Percentiles rank a stretch among this genome's conserved stretches.
These are phyloP conservation scores for Oropetium thomaeum DNA, from an alignment of 176 grass and related monocot species.

Conservation along the genomic window DNA sequence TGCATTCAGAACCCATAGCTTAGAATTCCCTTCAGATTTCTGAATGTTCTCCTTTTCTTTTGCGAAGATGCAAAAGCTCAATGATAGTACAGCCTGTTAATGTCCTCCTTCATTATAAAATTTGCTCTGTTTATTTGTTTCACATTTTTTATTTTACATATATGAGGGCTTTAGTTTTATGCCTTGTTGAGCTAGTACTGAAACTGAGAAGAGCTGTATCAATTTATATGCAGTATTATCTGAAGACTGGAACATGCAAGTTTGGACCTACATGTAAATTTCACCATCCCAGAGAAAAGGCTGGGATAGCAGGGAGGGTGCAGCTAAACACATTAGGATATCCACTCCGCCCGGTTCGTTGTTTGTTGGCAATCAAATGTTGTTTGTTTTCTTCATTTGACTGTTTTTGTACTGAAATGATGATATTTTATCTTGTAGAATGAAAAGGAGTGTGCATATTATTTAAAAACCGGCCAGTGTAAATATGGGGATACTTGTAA, in stretches of 20 bases:
- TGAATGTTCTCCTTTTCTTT: background rate
- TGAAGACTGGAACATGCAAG: slow-evolving; percentile 98
- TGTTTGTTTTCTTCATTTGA: slow-evolving; percentile 1
- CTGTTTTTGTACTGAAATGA: slow-evolving; percentile 26
- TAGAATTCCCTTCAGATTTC: slow-evolving; percentile 12
- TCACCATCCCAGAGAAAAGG: slow-evolving; percentile 96
- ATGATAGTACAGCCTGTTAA: background rate
- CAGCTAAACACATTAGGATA: slow-evolving; percentile 90
- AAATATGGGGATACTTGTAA: slow-evolving; percentile 99
- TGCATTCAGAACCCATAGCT: background rate
- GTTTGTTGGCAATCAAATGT: slow-evolving; percentile 16
- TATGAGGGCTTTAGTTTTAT: slow-evolving; percentile 5
- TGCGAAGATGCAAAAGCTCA: background rate
- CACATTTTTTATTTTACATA: slow-evolving; percentile 19
- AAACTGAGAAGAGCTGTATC: slow-evolving; percentile 28
- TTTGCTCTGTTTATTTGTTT: slow-evolving; percentile 14
- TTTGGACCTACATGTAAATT: slow-evolving; percentile 99
- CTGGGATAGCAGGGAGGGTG: slow-evolving; percentile 74
- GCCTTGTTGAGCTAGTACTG: background rate
- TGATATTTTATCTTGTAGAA: slow-evolving; percentile 51
- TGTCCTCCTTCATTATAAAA: background rate
- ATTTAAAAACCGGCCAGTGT: slow-evolving; percentile 93
- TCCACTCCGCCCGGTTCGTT: slow-evolving; percentile 84
- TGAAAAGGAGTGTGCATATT: slow-evolving; percentile 96
- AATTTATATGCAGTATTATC: slow-evolving; percentile 60